phyloP scores from a whole-genome alignment of 257 asterid species.

The Solanum pimpinellifolium region DNA sequence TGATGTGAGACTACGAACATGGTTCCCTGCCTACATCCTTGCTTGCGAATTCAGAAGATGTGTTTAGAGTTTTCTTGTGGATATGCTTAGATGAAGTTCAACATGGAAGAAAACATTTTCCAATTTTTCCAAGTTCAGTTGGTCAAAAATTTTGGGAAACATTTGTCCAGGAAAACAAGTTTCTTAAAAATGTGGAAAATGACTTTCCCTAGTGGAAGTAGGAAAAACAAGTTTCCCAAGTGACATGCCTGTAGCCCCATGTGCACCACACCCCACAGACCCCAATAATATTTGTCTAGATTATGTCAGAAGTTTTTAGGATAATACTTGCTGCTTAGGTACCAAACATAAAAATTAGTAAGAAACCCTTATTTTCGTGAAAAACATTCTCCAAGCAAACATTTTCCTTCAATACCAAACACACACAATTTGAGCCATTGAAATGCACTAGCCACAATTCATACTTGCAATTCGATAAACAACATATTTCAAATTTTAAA shows the following conservation, averaged over 20 bases:
- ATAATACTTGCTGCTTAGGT: neutral
- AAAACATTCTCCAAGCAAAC: neutral
- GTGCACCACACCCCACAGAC: neutral
- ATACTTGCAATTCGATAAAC: neutral
- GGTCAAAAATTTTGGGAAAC: neutral
- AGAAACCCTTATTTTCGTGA: neutral
- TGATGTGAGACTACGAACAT: neutral
- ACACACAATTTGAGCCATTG: neutral
- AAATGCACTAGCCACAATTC: neutral
- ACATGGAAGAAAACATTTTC: neutral
- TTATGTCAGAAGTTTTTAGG: neutral
- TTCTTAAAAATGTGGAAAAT: neutral
- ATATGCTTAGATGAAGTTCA: neutral
- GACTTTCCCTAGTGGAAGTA: neutral
- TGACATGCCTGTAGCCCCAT: neutral
- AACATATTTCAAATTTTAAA: neutral
- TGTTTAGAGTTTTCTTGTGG: neutral
- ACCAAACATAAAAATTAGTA: neutral
- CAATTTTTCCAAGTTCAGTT: neutral
- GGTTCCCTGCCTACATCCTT: neutral
- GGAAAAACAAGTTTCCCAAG: neutral
- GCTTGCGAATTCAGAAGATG: neutral
- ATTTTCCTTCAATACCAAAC: neutral
- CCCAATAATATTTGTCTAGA: neutral
- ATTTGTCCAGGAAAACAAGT: neutral